phyloP scores from a whole-genome alignment of 306 rosid species.

The Lithocarpus polystachyus region DNA sequence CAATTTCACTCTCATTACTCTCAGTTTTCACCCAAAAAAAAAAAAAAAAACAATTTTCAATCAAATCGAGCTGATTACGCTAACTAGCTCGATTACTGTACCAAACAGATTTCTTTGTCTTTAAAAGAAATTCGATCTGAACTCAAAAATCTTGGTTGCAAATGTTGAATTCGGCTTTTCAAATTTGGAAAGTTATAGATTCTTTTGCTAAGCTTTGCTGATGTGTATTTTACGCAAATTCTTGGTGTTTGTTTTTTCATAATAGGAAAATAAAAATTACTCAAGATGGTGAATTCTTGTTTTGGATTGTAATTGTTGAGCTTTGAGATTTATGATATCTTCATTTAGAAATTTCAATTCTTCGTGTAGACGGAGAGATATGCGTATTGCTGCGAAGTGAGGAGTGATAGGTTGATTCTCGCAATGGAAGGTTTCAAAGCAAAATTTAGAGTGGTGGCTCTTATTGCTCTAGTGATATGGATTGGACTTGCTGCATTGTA shows the following conservation, averaged over 20 bases:
- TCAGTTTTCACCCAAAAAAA: too few species aligned
- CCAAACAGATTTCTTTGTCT: too few species aligned
- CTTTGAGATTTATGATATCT: not conserved
- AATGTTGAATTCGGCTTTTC: not conserved
- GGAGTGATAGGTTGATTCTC: conserved; percentile 4
- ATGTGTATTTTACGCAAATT: not conserved
- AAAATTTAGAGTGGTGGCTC: conserved; percentile 51
- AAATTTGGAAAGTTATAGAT: not conserved
- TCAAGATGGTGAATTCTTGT: too few species aligned
- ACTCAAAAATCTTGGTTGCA: not conserved
- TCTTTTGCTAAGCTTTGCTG: not conserved
- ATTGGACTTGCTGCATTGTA: conserved; percentile 62
- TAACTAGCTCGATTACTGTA: too few species aligned
- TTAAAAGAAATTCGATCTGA: not conserved
- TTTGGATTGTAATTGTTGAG: not conserved
- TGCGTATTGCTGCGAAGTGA: not conserved
- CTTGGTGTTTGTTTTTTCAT: too few species aligned
- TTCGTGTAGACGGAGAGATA: conserved; percentile 16
- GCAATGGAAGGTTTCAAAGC: conserved; percentile 62
- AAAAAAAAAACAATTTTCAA: too few species aligned
- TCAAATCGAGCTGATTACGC: too few species aligned
- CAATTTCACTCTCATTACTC: too few species aligned
- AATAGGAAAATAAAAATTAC: too few species aligned
- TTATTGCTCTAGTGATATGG: conserved; percentile 45
- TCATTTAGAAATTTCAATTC: not conserved